phyloP scores from a whole-genome alignment of 163 green algal species.

The Coccomyxa subellipsoidea region DNA sequence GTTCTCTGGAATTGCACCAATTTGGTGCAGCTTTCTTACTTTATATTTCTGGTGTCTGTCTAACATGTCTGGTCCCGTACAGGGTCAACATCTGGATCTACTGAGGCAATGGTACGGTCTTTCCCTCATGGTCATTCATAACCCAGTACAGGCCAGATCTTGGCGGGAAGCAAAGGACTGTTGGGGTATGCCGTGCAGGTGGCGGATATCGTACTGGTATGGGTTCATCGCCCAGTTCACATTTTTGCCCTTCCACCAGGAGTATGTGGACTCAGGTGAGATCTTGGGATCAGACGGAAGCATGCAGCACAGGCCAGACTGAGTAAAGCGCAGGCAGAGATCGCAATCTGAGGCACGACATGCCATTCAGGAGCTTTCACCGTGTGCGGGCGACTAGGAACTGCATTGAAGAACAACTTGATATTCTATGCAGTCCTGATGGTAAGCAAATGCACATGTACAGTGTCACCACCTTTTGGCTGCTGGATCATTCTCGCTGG shows the following conservation, averaged over 20 bases:
- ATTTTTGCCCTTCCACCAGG: slow-evolving; percentile 74
- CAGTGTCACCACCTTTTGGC: not conserved
- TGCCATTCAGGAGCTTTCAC: not conserved
- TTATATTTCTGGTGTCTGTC: not conserved
- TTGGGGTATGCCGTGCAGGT: slow-evolving; percentile 14
- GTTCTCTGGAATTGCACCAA: no score
- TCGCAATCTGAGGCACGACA: not conserved
- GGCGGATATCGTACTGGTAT: slow-evolving; percentile 45
- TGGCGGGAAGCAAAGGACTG: no score
- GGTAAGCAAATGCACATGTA: not conserved
- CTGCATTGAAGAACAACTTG: slow-evolving; percentile 13
- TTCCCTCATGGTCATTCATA: not conserved
- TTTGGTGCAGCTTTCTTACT: no score
- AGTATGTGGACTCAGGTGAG: slow-evolving; percentile 64
- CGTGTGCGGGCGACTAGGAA: not conserved
- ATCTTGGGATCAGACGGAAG: slow-evolving; percentile 44
- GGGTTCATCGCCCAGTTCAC: slow-evolving; percentile 46
- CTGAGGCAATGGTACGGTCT: slow-evolving; percentile 33
- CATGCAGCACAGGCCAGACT: not conserved
- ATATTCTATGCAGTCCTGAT: slow-evolving; percentile 53
- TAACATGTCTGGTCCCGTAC: not conserved
- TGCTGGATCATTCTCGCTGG: not conserved
- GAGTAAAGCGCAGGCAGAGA: not conserved
- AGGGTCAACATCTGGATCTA: slow-evolving; percentile 14
- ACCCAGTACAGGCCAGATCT: no score